phyloP scores from a whole-genome alignment of 768 basidiomycete species.

The Cyclocybe aegerita region DNA sequence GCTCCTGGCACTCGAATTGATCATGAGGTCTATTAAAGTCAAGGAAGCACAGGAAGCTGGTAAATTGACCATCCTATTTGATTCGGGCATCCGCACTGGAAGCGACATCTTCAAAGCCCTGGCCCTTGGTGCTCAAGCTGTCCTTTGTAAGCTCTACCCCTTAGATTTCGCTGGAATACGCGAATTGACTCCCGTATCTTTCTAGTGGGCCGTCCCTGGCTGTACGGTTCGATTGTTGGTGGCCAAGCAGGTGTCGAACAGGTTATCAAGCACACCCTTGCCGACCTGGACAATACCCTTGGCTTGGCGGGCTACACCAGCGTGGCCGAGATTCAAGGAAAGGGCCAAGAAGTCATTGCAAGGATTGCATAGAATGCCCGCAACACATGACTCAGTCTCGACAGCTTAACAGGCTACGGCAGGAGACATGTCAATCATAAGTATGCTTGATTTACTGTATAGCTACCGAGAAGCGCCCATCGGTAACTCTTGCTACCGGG shows the following conservation, averaged over 20 bases:
- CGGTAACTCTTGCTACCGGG: no score
- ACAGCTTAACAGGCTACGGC: no score
- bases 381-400: slow-evolving; percentile 10
- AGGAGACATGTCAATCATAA: no score
- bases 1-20: slow-evolving; percentile 66
- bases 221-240: slow-evolving; percentile 69
- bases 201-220: slow-evolving; percentile 70
- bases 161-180: background rate
- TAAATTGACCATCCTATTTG: slow-evolving; percentile 68
- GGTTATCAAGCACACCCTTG: slow-evolving; percentile 63
- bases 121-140: slow-evolving; percentile 82
- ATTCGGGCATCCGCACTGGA: slow-evolving; percentile 82
- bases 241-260: slow-evolving; percentile 78
- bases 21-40: slow-evolving; percentile 63
- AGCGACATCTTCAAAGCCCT: slow-evolving; percentile 84
- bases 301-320: slow-evolving; percentile 60
- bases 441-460: no score
- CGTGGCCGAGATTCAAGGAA: slow-evolving; percentile 62
- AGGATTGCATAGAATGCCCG: slow-evolving; percentile 8
- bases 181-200: background rate
- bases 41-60: slow-evolving; percentile 57
- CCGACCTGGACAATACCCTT: slow-evolving; percentile 66
- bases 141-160: slow-evolving; percentile 55
- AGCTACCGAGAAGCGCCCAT: no score
- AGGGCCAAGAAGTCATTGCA: slow-evolving; percentile 48